phyloP scores from a whole-genome alignment of 2,329 filamentous ascomycete species.

The Zasmidium angulare region DNA sequence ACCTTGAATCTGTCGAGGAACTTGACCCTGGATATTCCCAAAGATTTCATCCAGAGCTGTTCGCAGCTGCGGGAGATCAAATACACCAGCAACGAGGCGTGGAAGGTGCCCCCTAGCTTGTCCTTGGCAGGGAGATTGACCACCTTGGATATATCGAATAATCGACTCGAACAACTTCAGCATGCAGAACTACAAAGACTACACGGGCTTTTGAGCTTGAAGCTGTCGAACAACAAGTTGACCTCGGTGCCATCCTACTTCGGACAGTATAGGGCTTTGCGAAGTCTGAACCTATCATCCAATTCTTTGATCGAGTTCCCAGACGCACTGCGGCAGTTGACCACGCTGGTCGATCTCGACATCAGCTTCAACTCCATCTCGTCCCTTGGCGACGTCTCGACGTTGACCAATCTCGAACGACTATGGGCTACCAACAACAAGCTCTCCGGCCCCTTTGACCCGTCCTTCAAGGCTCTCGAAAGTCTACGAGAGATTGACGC shows the following conservation, averaged over 20 bases:
- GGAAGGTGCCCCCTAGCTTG: constrained; percentile 79
- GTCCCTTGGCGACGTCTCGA: constrained; percentile 75
- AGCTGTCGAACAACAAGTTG: constrained; percentile 89
- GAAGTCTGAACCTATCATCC: constrained; percentile 87
- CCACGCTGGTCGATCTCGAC: constrained; percentile 85
- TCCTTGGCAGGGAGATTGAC: constrained; percentile 78
- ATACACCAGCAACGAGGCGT: constrained; percentile 90
- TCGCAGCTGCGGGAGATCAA: constrained; percentile 91
- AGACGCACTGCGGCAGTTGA: constrained; percentile 76
- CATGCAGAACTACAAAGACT: constrained; percentile 78
- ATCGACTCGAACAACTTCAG: constrained; percentile 82
- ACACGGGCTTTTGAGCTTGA: constrained; percentile 78
- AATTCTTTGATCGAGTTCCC: constrained; percentile 88
- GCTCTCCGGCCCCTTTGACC: constrained; percentile 71
- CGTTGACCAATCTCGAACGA: constrained; percentile 76
- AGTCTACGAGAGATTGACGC: constrained; percentile 89
- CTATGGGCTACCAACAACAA: constrained; percentile 96
- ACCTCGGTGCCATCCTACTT: constrained; percentile 79
- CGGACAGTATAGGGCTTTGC: constrained; percentile 71
- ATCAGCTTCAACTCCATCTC: constrained; percentile 94
- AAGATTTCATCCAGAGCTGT: constrained; percentile 94
- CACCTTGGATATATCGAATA: constrained; percentile 92
- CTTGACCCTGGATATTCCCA: constrained; percentile 84
- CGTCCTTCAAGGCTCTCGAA: constrained; percentile 66
- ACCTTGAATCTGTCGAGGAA: constrained; percentile 93